These are phyloP conservation scores for Cutaneotrichosporon sp. DNA, from an alignment of 1,284 basidiomycete genomes.

Conservation along the genomic window DNA sequence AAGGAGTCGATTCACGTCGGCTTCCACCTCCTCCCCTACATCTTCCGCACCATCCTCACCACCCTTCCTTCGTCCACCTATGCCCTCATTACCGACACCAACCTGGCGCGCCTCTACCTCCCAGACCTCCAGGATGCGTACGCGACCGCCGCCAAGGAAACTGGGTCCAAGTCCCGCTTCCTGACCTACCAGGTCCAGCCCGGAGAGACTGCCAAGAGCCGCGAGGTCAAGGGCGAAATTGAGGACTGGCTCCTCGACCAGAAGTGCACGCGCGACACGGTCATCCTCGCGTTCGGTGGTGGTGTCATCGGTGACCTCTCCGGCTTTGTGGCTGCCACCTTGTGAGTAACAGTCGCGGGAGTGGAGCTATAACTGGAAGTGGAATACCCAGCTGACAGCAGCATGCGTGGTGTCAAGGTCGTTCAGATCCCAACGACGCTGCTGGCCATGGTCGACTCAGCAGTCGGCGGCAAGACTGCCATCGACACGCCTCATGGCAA, in stretches of 20 bases:
- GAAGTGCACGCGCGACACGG: constrained; percentile 88
- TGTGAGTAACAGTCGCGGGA: constrained; percentile 61
- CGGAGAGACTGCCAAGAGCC: constrained; percentile 88
- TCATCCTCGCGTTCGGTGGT: constrained; percentile 89
- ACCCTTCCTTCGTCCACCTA: constrained; percentile 83
- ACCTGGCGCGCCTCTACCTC: constrained; percentile 79
- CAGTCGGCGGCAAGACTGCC: constrained; percentile 96
- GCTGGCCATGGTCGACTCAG: constrained; percentile 97
- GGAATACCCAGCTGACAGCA: constrained; percentile 38
- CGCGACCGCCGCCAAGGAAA: constrained; percentile 53
- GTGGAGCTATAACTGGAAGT: neutral
- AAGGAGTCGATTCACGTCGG: constrained; percentile 87
- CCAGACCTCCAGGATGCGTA: constrained; percentile 68
- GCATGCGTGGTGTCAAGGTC: constrained; percentile 86
- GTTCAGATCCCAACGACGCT: constrained; percentile 96
- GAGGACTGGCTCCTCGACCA: constrained; percentile 91
- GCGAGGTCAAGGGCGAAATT: constrained; percentile 86
- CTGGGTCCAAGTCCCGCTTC: constrained; percentile 62
- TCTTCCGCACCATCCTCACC: constrained; percentile 72
- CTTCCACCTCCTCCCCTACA: constrained; percentile 83
- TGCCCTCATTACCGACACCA: constrained; percentile 87
- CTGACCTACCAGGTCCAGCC: constrained; percentile 78
- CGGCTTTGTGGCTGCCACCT: constrained; percentile 97
- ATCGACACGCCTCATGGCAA: constrained; percentile 97
- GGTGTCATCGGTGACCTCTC: constrained; percentile 96